phyloP scores from a whole-genome alignment of 2,329 filamentous ascomycete species.

The Thermothelomyces thermophilus region DNA sequence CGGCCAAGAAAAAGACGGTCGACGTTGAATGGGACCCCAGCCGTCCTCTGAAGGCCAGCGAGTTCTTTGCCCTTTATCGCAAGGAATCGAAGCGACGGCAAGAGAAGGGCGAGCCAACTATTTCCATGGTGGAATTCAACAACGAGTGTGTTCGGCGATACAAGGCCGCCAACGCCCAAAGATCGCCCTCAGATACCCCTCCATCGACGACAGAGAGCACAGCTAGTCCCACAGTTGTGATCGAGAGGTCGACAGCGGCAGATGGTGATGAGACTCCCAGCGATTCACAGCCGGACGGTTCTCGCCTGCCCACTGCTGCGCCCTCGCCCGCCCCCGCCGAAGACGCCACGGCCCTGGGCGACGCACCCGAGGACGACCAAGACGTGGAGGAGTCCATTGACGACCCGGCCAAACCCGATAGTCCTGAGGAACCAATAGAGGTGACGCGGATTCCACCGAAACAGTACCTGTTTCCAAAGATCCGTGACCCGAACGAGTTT shows the following conservation, averaged over 20 bases:
- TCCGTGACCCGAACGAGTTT: constrained; percentile 46
- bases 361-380: constrained; percentile 19
- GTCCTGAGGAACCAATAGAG: constrained; percentile 20
- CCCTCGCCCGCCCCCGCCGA: constrained; percentile 20
- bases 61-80: constrained; percentile 19
- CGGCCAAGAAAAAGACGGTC: neutral
- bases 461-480: constrained; percentile 43
- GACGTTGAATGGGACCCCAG: constrained; percentile 19
- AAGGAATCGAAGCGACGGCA: constrained; percentile 16
- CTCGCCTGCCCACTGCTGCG: constrained; percentile 19
- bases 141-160: constrained; percentile 18
- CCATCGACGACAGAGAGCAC: neutral
- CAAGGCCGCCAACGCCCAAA: constrained; percentile 12
- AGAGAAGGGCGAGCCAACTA: constrained; percentile 13
- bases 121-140: constrained; percentile 19
- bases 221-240: neutral
- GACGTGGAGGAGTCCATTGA: constrained; percentile 15
- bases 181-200: neutral
- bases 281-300: constrained; percentile 16
- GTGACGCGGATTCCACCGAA: constrained; percentile 26
- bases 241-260: neutral
- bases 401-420: constrained; percentile 12
- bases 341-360: constrained; percentile 16
- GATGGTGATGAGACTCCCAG: constrained; percentile 8
- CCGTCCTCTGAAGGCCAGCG: constrained; percentile 13